phyloP scores from a whole-genome alignment of 495 filamentous ascomycete genomes.

The Neohortaea acidophila region DNA sequence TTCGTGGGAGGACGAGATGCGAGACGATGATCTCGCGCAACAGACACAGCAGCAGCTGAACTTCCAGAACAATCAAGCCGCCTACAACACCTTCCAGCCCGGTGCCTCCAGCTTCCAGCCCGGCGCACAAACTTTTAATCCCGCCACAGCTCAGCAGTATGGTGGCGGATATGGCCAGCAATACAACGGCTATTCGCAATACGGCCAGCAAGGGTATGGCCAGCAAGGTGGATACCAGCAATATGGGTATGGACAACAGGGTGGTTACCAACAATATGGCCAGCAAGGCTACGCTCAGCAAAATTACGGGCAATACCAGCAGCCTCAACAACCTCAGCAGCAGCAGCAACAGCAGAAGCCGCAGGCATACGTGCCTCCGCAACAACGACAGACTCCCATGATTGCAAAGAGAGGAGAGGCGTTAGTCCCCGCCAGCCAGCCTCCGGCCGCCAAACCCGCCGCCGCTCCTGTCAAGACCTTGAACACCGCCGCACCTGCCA shows the following conservation, averaged over 20 bases:
- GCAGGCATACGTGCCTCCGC: constrained; percentile 27
- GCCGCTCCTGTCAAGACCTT: constrained; percentile 30
- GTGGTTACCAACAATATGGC: constrained; percentile 36
- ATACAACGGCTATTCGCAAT: constrained; percentile 22
- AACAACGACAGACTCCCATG: constrained; percentile 41
- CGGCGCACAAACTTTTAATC: constrained; percentile 59
- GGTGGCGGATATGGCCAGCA: constrained; percentile 43
- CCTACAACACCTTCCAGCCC: constrained; percentile 51
- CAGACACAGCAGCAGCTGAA: constrained; percentile 67
- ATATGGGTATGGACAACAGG: constrained; percentile 28
- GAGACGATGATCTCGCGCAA: constrained; percentile 71
- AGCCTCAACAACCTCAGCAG: constrained; percentile 39
- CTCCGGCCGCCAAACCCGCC: constrained; percentile 32
- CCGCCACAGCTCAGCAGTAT: constrained; percentile 50
- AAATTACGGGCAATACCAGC: constrained; percentile 25
- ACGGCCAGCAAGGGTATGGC: constrained; percentile 28
- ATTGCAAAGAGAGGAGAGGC: constrained; percentile 48
- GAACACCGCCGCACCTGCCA: constrained; percentile 40
- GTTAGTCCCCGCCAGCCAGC: constrained; percentile 21
- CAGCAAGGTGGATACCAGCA: constrained; percentile 24
- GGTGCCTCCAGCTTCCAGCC: constrained; percentile 72
- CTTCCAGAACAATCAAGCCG: constrained; percentile 38
- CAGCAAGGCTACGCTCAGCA: constrained; percentile 37
- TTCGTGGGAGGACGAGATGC: constrained; percentile 92
- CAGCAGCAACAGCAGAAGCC: constrained; percentile 42